phyloP scores from a whole-genome alignment of 805 yeast genomes.

The Saccharomycopsis malanga region DNA sequence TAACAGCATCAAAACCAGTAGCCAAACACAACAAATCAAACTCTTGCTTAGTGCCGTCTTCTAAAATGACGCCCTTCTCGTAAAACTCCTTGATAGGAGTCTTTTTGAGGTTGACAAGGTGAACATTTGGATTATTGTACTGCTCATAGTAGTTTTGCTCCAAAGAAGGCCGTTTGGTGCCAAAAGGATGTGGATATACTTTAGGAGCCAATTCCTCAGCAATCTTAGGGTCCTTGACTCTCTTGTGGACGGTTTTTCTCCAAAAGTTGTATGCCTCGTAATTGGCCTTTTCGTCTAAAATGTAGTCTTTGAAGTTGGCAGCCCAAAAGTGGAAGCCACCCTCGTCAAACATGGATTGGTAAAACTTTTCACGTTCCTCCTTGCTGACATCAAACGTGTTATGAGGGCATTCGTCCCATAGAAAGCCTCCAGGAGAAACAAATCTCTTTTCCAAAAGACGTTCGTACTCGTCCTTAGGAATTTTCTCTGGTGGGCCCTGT shows the following conservation, averaged over 20 bases:
- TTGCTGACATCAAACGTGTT: conserved; percentile 22
- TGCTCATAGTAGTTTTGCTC: conserved; percentile 23
- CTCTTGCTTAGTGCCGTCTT: conserved; percentile 19
- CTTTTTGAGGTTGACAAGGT: conserved; percentile 24
- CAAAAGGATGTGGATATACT: conserved; percentile 22
- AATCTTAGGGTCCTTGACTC: conserved; percentile 22
- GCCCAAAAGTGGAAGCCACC: conserved; percentile 30
- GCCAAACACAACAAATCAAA: conserved; percentile 23
- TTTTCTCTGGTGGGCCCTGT: conserved; percentile 9
- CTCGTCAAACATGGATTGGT: conserved; percentile 22
- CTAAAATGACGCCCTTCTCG: conserved; percentile 20
- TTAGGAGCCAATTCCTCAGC: conserved; percentile 22
- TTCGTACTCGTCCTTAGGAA: conserved; percentile 4
- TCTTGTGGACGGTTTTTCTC: conserved; percentile 17
- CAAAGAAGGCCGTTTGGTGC: conserved; percentile 23
- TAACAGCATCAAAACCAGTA: conserved; percentile 25
- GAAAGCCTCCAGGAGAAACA: conserved; percentile 23
- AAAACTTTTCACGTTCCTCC: conserved; percentile 22
- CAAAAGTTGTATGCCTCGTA: conserved; percentile 22
- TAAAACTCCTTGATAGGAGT: conserved; percentile 22
- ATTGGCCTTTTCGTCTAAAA: conserved; percentile 20
- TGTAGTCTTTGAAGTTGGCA: conserved; percentile 22
- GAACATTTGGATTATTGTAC: conserved; percentile 21
- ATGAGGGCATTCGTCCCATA: background rate
- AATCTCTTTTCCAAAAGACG: conserved; percentile 20